Evolutionary conservation across 192 early-diverging fungal species (phyloP).

Genomic region (Backusella sp.): DNA sequence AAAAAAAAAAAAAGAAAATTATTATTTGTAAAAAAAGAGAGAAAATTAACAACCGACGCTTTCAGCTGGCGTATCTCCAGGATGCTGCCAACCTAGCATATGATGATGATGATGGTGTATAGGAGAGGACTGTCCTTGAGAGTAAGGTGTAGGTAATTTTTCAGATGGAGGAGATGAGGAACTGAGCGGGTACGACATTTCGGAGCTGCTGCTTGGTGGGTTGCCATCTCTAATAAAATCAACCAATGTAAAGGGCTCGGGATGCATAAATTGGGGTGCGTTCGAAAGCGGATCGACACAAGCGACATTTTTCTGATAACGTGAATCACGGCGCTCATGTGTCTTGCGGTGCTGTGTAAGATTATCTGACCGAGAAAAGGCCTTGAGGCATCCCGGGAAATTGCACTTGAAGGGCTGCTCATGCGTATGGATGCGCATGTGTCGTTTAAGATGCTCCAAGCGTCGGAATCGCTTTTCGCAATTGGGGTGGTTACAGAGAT

Average conservation of each 20-base stretch:
- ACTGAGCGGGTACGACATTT: not conserved
- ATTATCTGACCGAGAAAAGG: conserved; percentile 64
- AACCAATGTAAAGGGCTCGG: conserved; percentile 2
- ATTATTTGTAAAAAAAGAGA: not conserved
- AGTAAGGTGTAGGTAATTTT: not conserved
- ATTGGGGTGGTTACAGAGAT: conserved; percentile 30
- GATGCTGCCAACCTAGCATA: conserved; percentile 27
- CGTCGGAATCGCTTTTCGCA: conserved; percentile 69
- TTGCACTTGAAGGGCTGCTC: conserved; percentile 64
- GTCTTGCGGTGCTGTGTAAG: conserved; percentile 58
- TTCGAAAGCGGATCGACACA: not conserved
- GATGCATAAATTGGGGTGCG: conserved; percentile 10
- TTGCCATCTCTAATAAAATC: conserved; percentile 12
- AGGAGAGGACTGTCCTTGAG: not conserved
- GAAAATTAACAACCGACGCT: conserved; percentile 19
- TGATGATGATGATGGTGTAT: conserved; percentile 12
- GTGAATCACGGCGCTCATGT: conserved; percentile 34
- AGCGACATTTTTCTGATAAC: not conserved
- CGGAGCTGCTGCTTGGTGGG: not conserved
- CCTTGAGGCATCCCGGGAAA: conserved; percentile 49
- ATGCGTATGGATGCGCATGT: conserved; percentile 66
- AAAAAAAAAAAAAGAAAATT: not conserved
- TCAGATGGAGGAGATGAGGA: not conserved
- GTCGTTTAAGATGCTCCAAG: conserved; percentile 75
- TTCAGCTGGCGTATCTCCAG: conserved; percentile 21